Evolutionary conservation across 495 filamentous ascomycete genomes (phyloP).

Genomic region (Elasticomyces elasticus): DNA sequence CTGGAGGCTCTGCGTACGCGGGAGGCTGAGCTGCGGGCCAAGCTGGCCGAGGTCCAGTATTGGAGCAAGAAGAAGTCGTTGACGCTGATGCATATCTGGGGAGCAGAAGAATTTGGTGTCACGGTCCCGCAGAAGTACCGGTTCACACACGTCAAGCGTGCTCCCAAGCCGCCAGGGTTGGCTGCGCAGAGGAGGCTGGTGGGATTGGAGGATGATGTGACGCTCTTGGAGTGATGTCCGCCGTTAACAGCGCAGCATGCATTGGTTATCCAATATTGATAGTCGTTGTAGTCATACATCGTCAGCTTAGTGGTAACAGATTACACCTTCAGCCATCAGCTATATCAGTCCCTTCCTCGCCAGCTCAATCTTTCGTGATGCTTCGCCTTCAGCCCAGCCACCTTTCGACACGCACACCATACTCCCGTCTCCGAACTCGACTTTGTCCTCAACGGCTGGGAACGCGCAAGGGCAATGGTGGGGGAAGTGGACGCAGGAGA

Average conservation of each 20-base stretch:
- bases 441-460: conserved; percentile 72
- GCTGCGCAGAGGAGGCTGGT: background rate
- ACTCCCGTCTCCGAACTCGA: conserved; percentile 74
- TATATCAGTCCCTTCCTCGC: conserved; percentile 60
- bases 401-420: conserved; percentile 73
- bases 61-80: conserved; percentile 26
- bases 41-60: conserved; percentile 16
- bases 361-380: conserved; percentile 33
- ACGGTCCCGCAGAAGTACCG: conserved; percentile 25
- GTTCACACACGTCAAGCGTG: conserved; percentile 24
- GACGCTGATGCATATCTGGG: conserved; percentile 30
- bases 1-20: background rate
- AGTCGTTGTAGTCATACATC: background rate
- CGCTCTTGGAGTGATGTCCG: background rate
- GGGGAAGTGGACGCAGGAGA: conserved; percentile 84
- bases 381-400: conserved; percentile 48
- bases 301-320: background rate
- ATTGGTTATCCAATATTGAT: too few species aligned
- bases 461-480: conserved; percentile 90
- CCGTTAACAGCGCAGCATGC: too few species aligned
- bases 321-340: conserved; percentile 22
- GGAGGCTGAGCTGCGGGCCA: conserved; percentile 6
- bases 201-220: background rate
- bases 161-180: background rate
- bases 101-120: conserved; percentile 26